Percentiles rank a stretch among this genome's conserved stretches.
Evolutionary conservation across 371 early-diverging fungal genomes (phyloP).

Genomic region (Apophysomyces ossiformis): DNA sequence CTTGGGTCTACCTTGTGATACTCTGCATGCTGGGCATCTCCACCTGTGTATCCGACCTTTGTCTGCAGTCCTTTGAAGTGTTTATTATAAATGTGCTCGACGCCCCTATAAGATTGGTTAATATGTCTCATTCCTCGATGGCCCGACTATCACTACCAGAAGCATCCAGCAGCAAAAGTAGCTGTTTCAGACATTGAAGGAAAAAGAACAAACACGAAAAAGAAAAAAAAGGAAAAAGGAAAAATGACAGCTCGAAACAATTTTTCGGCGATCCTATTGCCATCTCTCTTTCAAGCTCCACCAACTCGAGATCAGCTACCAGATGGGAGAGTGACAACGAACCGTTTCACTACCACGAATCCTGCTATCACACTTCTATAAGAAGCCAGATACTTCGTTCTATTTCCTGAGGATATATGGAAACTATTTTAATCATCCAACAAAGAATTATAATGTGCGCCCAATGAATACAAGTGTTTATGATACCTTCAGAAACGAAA

Average conservation of each 20-base stretch:
- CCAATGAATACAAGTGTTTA: constrained; percentile 88
- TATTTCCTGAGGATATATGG: no score
- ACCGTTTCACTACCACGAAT: no score
- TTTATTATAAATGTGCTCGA: constrained; percentile 77
- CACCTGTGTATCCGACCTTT: constrained; percentile 85
- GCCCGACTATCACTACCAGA: constrained; percentile 26
- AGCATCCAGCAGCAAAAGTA: constrained; percentile 50
- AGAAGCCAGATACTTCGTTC: no score
- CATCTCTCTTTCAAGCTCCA: no score
- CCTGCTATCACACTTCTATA: no score
- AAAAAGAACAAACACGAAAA: constrained; percentile 1
- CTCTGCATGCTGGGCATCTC: constrained; percentile 51
- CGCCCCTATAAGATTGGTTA: constrained; percentile 69
- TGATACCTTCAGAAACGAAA: constrained; percentile 66
- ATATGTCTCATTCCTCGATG: constrained; percentile 18
- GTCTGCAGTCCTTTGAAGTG: constrained; percentile 61
- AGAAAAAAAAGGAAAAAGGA: constrained; percentile 16
- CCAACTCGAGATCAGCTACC: no score
- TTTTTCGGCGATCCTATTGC: background rate
- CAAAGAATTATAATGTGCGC: constrained; percentile 93
- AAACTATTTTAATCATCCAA: constrained; percentile 22
- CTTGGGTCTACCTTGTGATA: constrained; percentile 60
- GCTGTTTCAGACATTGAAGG: constrained; percentile 32
- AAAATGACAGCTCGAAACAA: constrained; percentile 13
- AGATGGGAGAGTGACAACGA: no score